These are phyloP conservation scores for Alternaria conjuncta DNA, from an alignment of 2,329 filamentous ascomycete species.

Conservation along the genomic window DNA sequence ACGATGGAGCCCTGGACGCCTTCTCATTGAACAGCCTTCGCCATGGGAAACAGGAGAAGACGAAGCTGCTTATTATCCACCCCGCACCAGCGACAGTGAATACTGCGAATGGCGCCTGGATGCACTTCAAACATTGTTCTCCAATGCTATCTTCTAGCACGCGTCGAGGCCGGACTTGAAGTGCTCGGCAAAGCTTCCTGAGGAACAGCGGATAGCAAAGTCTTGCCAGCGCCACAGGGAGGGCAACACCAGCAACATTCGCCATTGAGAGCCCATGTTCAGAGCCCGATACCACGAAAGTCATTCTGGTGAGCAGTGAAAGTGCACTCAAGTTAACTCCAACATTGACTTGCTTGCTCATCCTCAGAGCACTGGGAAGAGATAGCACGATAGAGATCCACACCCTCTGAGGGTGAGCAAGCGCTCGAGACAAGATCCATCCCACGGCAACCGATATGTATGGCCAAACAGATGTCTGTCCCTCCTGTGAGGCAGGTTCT, in stretches of 20 bases:
- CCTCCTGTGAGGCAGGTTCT: background rate
- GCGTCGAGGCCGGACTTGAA: background rate
- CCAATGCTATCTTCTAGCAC: background rate
- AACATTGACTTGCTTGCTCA: background rate
- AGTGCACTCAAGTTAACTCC: background rate
- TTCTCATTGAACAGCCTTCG: background rate
- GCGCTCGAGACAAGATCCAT: background rate
- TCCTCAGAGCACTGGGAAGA: background rate
- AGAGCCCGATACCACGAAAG: background rate
- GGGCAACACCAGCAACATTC: background rate
- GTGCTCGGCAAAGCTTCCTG: background rate
- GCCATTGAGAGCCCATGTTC: background rate
- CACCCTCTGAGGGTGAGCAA: background rate
- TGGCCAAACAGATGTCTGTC: background rate
- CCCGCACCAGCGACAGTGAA: background rate
- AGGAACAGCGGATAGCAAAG: background rate
- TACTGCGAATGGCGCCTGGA: background rate
- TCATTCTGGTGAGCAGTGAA: background rate
- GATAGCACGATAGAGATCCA: background rate
- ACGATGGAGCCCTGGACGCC: background rate
- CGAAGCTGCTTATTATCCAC: background rate
- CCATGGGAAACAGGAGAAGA: background rate
- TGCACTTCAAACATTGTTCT: background rate
- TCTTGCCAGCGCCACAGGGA: background rate
- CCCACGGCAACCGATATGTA: background rate